phyloP scores from a whole-genome alignment of 2,329 filamentous ascomycete species.

The Triangularia setosa region DNA sequence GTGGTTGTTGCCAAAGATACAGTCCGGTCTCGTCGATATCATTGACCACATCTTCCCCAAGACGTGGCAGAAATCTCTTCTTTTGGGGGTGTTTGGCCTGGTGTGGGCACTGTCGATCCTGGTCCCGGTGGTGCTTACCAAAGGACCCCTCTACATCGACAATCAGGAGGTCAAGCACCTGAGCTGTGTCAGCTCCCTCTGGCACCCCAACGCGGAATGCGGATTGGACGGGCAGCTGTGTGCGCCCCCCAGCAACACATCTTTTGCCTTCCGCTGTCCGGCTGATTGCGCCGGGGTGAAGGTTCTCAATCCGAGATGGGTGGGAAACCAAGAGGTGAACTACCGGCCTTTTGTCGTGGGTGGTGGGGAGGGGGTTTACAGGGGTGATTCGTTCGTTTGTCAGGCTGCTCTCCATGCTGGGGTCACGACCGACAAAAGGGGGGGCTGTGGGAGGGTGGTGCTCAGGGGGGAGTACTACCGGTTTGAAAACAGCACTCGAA shows the following conservation, averaged over 20 bases:
- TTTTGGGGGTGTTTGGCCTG: background rate
- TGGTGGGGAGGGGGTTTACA: conserved; percentile 42
- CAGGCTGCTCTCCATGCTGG: conserved; percentile 72
- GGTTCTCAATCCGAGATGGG: conserved; percentile 52
- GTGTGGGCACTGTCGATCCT: background rate
- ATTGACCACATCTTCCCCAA: background rate
- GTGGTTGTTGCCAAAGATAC: background rate
- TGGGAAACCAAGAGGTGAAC: conserved; percentile 47
- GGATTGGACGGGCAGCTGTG: conserved; percentile 57
- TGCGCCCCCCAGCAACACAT: conserved; percentile 54
- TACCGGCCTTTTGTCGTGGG: conserved; percentile 47
- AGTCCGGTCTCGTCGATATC: background rate
- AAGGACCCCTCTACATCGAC: background rate
- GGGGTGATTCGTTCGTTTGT: conserved; percentile 75
- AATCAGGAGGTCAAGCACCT: conserved; percentile 32
- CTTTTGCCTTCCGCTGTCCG: conserved; percentile 56
- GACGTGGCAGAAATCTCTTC: background rate
- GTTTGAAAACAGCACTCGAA: conserved; percentile 37
- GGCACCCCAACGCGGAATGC: conserved; percentile 53
- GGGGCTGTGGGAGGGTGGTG: conserved; percentile 69
- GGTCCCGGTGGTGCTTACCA: background rate
- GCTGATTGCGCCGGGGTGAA: conserved; percentile 50
- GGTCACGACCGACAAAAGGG: conserved; percentile 59
- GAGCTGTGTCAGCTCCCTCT: conserved; percentile 52
- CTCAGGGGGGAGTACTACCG: conserved; percentile 59